Conservation (phyloP, 2,329 filamentous ascomycete genomes). For the Clarireedia hainanense region DNA sequence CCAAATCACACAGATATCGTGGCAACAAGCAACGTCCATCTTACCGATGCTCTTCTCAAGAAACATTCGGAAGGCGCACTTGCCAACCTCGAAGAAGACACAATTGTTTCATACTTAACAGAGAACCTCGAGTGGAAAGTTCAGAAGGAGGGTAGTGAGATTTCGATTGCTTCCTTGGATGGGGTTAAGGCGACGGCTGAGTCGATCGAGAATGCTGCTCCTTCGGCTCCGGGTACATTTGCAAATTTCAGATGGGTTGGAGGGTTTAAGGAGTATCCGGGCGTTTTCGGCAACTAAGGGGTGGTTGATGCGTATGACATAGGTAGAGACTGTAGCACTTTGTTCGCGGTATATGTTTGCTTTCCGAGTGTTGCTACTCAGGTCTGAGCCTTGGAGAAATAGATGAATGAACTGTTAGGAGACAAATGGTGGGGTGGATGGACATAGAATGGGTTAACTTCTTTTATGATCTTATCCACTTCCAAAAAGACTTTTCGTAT, state of each 20-base stretch:
- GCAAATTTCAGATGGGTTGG: slow-evolving; percentile 7
- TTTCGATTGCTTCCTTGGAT: background rate
- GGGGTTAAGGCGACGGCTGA: background rate
- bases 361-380: no score
- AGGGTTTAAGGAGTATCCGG: slow-evolving; percentile 3
- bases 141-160: background rate
- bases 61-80: slow-evolving; percentile 23
- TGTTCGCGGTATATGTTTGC: no score
- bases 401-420: no score
- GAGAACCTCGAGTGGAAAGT: slow-evolving; percentile 22
- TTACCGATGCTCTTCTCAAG: slow-evolving; percentile 29
- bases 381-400: no score
- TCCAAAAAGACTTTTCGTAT: no score
- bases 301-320: no score
- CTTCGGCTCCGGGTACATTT: background rate
- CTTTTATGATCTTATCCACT: no score
- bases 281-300: background rate
- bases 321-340: no score
- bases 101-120: slow-evolving; percentile 23
- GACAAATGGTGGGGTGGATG: no score
- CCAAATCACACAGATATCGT: slow-evolving; percentile 7
- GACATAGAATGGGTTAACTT: no score
- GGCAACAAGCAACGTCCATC: slow-evolving; percentile 31
- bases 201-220: slow-evolving; percentile 2
- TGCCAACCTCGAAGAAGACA: slow-evolving; percentile 19